A percentile compares a stretch with the other conserved stretches of the same genome.
Evolutionary conservation across 1,139 yeast genomes (phyloP).

Genomic region (Suhomyces wounanorum): DNA sequence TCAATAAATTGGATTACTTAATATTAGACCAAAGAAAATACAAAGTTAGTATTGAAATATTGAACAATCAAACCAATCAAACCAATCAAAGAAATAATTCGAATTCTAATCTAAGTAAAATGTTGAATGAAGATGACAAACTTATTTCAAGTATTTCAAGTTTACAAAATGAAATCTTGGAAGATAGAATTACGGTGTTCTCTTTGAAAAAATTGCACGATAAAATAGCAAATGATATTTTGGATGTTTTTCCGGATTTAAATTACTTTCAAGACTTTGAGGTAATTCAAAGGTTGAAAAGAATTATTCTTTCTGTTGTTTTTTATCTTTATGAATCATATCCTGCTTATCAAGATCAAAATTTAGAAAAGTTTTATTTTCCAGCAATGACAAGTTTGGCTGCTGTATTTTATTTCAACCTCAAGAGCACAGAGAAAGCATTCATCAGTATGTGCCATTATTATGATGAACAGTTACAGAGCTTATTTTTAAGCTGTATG

Average conservation of each 20-base stretch:
- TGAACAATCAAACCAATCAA: background rate
- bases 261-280: constrained; percentile 39
- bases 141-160: background rate
- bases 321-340: constrained; percentile 22
- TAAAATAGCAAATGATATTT: constrained; percentile 25
- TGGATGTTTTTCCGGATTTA: constrained; percentile 44
- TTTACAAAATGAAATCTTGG: background rate
- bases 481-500: constrained; percentile 23
- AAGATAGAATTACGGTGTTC: constrained; percentile 4
- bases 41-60: constrained; percentile 4
- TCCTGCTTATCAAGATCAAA: constrained; percentile 13
- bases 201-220: constrained; percentile 12
- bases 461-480: constrained; percentile 35
- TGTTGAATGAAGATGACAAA: background rate
- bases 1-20: constrained; percentile 6
- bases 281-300: constrained; percentile 29
- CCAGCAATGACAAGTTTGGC: constrained; percentile 36
- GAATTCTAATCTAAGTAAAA: background rate
- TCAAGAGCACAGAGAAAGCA: constrained; percentile 38
- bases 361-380: constrained; percentile 19
- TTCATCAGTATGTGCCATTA: constrained; percentile 49
- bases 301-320: constrained; percentile 29
- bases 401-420: constrained; percentile 43
- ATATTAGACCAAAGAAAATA: constrained; percentile 8
- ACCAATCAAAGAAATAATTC: too few species aligned